Evolutionary conservation across 805 yeast genomes (phyloP).

Genomic region (Lachancea lanzarotensis): DNA sequence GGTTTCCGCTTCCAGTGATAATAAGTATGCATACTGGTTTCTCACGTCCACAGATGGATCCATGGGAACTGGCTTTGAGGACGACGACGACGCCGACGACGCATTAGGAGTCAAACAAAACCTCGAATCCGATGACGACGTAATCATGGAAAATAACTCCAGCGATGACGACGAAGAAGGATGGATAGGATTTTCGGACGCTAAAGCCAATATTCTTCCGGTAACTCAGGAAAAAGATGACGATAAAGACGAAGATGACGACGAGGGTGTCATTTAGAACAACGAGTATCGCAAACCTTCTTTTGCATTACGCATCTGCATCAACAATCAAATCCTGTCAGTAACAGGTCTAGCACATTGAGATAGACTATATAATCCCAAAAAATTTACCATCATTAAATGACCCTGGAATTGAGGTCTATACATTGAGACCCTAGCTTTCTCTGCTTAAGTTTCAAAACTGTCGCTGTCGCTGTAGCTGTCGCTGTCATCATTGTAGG

Average conservation of each 20-base stretch:
- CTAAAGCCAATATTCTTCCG: slow-evolving; percentile 18
- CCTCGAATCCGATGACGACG: slow-evolving; percentile 29
- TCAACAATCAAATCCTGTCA: background rate
- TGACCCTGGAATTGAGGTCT: no score
- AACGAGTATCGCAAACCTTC: background rate
- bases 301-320: background rate
- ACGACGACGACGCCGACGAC: slow-evolving; percentile 2
- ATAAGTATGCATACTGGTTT: slow-evolving; percentile 49
- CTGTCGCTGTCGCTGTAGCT: no score
- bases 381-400: no score
- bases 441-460: no score
- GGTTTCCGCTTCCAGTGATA: slow-evolving; percentile 46
- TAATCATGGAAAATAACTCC: slow-evolving; percentile 25
- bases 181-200: slow-evolving; percentile 30
- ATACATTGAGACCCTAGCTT: no score
- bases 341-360: background rate
- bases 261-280: slow-evolving; percentile 16
- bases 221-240: slow-evolving; percentile 9
- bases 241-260: slow-evolving; percentile 13
- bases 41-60: slow-evolving; percentile 35
- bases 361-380: no score
- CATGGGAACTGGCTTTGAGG: slow-evolving; percentile 26
- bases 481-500: no score
- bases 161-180: slow-evolving; percentile 38
- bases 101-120: slow-evolving; percentile 15